Percentiles rank a stretch among this genome's conserved stretches.
These are phyloP conservation scores for Aspergillus ellipticus DNA, from an alignment of 495 filamentous ascomycete genomes.

Conservation along the genomic window DNA sequence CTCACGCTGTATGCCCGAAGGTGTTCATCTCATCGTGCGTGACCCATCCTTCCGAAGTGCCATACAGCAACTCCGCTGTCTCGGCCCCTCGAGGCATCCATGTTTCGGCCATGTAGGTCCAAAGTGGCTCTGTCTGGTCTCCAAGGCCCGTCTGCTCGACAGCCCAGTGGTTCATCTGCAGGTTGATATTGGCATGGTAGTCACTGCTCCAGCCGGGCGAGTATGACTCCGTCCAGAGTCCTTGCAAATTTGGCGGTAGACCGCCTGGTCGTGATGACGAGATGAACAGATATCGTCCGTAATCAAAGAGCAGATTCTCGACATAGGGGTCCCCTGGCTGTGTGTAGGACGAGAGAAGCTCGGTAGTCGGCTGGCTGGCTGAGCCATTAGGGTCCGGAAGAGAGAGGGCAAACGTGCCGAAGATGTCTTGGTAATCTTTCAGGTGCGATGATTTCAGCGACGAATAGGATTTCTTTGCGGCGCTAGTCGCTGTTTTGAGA, in stretches of 20 bases:
- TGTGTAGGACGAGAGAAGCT: slow-evolving; percentile 33
- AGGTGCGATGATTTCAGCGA: slow-evolving; percentile 33
- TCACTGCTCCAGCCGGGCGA: slow-evolving; percentile 42
- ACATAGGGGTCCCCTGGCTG: slow-evolving; percentile 38
- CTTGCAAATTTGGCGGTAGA: slow-evolving; percentile 46
- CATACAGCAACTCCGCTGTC: slow-evolving; percentile 46
- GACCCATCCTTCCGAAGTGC: slow-evolving; percentile 41
- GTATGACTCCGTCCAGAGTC: slow-evolving; percentile 35
- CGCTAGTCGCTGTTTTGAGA: slow-evolving; percentile 23
- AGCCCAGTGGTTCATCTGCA: slow-evolving; percentile 52
- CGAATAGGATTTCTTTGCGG: slow-evolving; percentile 23
- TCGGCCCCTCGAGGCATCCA: slow-evolving; percentile 49
- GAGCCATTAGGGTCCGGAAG: slow-evolving; percentile 40
- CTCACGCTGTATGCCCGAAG: slow-evolving; percentile 46
- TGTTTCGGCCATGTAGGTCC: slow-evolving; percentile 47
- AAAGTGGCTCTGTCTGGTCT: slow-evolving; percentile 29
- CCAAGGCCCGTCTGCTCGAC: slow-evolving; percentile 37
- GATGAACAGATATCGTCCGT: slow-evolving; percentile 45
- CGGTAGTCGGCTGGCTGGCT: slow-evolving; percentile 28
- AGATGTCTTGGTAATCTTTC: slow-evolving; percentile 34
- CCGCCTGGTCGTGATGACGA: slow-evolving; percentile 33
- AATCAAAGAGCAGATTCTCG: slow-evolving; percentile 44
- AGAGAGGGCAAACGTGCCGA: slow-evolving; percentile 32
- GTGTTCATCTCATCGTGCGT: slow-evolving; percentile 46
- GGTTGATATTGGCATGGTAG: slow-evolving; percentile 50